Evolutionary conservation across 345 rosid species (phyloP), one percentile per base, ranked within the genome.

Genomic region (Boechera divaricarpa): DNA sequence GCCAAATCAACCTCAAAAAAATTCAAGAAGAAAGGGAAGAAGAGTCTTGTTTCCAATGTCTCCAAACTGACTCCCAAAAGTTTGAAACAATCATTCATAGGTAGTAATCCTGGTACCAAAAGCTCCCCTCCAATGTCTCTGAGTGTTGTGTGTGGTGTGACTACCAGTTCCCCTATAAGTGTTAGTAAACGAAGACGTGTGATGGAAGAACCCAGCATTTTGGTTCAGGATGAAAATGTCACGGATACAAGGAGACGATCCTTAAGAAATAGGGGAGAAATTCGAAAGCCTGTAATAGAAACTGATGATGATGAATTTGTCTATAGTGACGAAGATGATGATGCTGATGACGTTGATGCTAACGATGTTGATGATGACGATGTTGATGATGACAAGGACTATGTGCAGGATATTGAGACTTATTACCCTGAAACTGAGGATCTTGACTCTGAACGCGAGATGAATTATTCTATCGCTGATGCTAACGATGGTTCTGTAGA

Each of bases 131-230:
- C 69, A 7, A 41, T 15, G 55, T 68, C 74, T 39, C 39, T 18
- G 7, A 51, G n/a, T 63, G 64, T 53, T 53, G 70, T 69, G 26
- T 63, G 71, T 77, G 86, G 87, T 85, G 79, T 85, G 82, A 74
- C 70, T 63, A 74, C 86, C 49, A 83, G 84, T 49, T 96, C 96
- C 66, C 91, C 96, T 80, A 87, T 81, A 77, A 87, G 91, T 39
- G 90, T 84, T 66, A 94, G 89, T 86, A 94, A 89, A 81, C 88
- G 90, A 71, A 89, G 94, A 86, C 87, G 93, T 59, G 80, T 86
- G 72, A 87, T 85, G 63, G 75, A 82, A 78, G 86, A 79, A 66
- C 83, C 86, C 67, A 57, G 67, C 36, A 64, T 72, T 62, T 86
- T 71, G 65, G 32, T 85, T 62, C 78, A 53, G 61, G 70, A 66